Evolutionary conservation across 345 rosid genomes (phyloP), one percentile per base, ranked within the genome.

Genomic region (Erodium maritimum): DNA sequence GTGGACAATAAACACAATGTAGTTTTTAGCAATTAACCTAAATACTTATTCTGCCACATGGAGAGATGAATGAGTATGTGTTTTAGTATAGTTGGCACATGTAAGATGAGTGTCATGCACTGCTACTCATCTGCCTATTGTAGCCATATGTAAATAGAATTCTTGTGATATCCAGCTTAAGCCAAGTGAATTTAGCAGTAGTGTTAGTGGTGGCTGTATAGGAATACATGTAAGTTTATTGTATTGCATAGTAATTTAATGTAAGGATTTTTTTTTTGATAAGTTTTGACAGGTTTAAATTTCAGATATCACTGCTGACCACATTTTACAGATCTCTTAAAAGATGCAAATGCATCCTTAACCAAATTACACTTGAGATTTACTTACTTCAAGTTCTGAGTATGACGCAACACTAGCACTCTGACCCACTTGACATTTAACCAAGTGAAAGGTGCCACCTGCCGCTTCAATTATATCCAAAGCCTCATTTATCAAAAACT

Each of bases 401-500:
- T 73, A 88, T 48, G 98, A 91, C 70, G 67, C 61, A 33, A 77
- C 79, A 61, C 71, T 70, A 18, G 80, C 61, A 53, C 85, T 88
- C 70, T 91, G 98, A 48, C 98, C 98, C 59, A 88, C 69, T 59
- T 86, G 83, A 77, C 98, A 88, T 66, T 80, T 91, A 17, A 79
- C 85, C 81, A 88, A 80, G 72, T 80, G 95, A 65, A 88, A 91
- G 72, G 95, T 76, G 56, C 96, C 96, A 52, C 98, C 91, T 0
- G 87, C 93, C 0, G 74, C 80, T 79, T 91, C 98, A 42, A 93
- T 93, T 54, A 80, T 82, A 66, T 93, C 96, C 66, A 93, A 74
- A 52, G 99, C 99, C 72, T 93, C 99, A 63, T 93, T 89, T 71
- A 89, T 93, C 64, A 89, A 76, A 73, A 86, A 93, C 64, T 81